Conservation (phyloP, 139 green algal species). For the Asterochloris erici region DNA sequence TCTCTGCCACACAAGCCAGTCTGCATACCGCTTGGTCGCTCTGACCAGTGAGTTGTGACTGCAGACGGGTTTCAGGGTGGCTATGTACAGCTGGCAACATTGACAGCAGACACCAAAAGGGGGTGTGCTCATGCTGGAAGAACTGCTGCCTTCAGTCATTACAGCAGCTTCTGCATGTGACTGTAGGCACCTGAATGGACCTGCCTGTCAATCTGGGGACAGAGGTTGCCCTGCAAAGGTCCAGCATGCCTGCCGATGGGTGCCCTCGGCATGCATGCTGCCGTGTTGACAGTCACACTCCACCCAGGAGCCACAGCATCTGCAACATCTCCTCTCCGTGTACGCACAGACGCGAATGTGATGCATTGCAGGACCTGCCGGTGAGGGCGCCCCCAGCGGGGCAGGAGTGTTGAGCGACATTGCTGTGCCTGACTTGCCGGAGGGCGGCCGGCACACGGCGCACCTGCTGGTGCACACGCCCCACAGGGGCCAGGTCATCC, state of each 20-base stretch:
- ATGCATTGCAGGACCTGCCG: not conserved
- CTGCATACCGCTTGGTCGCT: no score
- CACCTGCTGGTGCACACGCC: constrained; percentile 10
- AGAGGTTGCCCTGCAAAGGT: no score
- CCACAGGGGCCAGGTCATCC: constrained; percentile 5
- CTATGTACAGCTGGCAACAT: not conserved
- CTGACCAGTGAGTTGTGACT: no score
- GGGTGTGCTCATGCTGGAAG: no score
- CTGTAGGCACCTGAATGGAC: no score
- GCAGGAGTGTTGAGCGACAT: not conserved
- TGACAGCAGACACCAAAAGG: no score
- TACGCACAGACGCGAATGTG: not conserved
- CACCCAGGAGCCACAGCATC: not conserved
- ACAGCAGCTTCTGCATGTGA: no score
- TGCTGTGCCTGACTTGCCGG: not conserved
- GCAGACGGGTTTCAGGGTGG: not conserved
- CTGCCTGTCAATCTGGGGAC: no score
- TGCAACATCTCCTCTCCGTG: not conserved
- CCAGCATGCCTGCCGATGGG: not conserved
- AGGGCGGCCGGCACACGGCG: not conserved
- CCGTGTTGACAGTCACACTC: not conserved
- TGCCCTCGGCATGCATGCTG: not conserved
- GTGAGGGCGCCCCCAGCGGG: not conserved
- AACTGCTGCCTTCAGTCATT: no score
- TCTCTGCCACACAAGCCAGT: not conserved